Base-by-base conservation (phyloP, 371 early-diverging fungal genomes). In the Enteropsectra breve region DNA sequence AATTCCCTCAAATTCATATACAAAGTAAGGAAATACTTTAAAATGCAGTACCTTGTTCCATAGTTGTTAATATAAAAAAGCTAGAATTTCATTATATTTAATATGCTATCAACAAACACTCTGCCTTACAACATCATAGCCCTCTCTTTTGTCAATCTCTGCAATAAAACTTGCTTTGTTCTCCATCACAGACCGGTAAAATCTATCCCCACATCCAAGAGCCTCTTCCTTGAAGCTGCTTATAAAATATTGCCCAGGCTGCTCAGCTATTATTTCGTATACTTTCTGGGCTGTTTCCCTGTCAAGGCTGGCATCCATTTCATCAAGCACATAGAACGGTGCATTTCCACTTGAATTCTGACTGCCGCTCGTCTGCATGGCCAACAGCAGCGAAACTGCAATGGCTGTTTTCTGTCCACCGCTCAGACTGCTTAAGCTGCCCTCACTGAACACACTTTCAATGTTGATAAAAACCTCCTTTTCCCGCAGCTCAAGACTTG, bases 321-420 rank as follows among this genome's bases (percentile, higher is more conserved):
- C 99, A 83, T 98, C 99, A 85, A 98, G 94, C 66, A 98, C 82
- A 78, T 97, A 98, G 77, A 98, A 96, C 1, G 99, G 97, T 38
- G 95, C 92, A n/a, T n/a, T n/a, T n/a, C n/a, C n/a, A n/a, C n/a
- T n/a, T n/a, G n/a, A n/a, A n/a, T n/a, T n/a, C n/a, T n/a, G n/a
- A 18, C 93, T 94, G 70, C 95, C 95, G 76, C 91, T 90, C 68
- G 85, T 84, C 80, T 98, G 99, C 68, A 98, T 93, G 1, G 97
- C 90, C 81, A 98, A 94, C 49, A 98, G 94, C 37, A 98, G 81
- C 6, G 92, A 90, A 52, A 96, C 82, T 0, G 96, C 94, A 2
- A 97, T 91, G 38, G 95, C 83, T 29, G 94, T 90, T 75, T 97
- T 98, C 82, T 98, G 97, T 0, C 99, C 99, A 21, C 99, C 97